Conservation (phyloP, 108 stramenopile species). For the Pseudonitzschia delicatissima region DNA sequence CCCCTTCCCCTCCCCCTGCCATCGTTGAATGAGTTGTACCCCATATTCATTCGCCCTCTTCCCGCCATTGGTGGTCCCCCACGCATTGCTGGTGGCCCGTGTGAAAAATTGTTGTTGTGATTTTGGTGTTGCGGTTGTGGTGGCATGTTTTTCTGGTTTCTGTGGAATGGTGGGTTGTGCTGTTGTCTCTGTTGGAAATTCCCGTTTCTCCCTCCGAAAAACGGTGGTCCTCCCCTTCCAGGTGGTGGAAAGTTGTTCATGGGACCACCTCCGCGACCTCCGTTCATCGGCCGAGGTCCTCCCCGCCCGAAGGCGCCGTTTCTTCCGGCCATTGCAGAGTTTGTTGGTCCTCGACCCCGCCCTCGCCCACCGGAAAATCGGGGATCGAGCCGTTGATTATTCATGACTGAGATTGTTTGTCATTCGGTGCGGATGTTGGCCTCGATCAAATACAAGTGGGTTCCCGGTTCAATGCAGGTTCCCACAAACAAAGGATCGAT, state of each 20-base stretch:
- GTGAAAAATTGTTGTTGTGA: neutral
- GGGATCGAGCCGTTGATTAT: slow-evolving; percentile 2
- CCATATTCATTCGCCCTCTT: slow-evolving; percentile 18
- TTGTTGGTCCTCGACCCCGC: slow-evolving; percentile 9
- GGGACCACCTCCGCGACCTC: slow-evolving; percentile 11
- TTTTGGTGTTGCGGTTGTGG: neutral
- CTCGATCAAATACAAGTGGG: too few species aligned
- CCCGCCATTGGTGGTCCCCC: slow-evolving; percentile 20
- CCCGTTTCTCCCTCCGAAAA: neutral
- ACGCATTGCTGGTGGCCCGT: neutral
- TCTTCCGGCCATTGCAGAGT: slow-evolving; percentile 9
- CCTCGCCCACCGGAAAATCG: slow-evolving; percentile 19
- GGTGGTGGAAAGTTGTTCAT: slow-evolving; percentile 2
- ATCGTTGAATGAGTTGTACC: neutral
- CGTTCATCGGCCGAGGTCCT: slow-evolving; percentile 6
- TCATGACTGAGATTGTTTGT: slow-evolving; percentile 13
- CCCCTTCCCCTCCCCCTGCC: neutral
- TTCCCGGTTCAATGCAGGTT: too few species aligned
- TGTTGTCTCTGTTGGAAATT: neutral
- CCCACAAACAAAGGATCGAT: too few species aligned
- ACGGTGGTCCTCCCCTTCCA: slow-evolving; percentile 13
- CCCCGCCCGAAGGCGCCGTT: slow-evolving; percentile 1
- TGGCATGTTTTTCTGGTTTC: neutral
- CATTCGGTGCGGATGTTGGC: neutral
- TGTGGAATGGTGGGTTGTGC: neutral